These are phyloP conservation scores for Diplodia sapinea DNA, from an alignment of 2,329 filamentous ascomycete species.

Conservation along the genomic window DNA sequence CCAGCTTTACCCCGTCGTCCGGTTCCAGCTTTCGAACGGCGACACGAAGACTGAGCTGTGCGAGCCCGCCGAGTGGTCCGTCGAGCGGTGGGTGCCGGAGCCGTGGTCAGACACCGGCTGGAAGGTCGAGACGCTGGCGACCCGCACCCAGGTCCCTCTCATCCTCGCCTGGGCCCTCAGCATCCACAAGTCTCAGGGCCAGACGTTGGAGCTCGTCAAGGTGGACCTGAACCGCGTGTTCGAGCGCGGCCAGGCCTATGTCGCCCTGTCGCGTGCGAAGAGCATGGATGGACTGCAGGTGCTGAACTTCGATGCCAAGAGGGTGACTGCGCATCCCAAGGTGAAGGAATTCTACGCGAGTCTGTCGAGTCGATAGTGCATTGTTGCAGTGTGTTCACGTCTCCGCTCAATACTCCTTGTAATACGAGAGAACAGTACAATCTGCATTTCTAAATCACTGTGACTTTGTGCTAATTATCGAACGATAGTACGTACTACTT, in stretches of 20 bases:
- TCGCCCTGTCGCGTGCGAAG: conserved; percentile 49
- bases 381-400: no score
- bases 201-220: conserved; percentile 65
- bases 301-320: conserved; percentile 8
- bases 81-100: conserved; percentile 6
- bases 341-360: conserved; percentile 12
- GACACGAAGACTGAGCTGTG: neutral
- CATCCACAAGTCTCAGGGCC: conserved; percentile 66
- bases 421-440: no score
- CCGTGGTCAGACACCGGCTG: neutral
- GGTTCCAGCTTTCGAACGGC: neutral
- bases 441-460: no score
- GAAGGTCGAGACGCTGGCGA: conserved; percentile 48
- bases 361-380: no score
- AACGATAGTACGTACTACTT: no score
- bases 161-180: conserved; percentile 67
- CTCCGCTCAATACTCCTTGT: no score
- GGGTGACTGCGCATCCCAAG: conserved; percentile 4
- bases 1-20: conserved; percentile 34
- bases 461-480: no score
- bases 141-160: conserved; percentile 67
- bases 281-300: conserved; percentile 21
- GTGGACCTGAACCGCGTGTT: conserved; percentile 62
- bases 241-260: conserved; percentile 66
- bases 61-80: neutral